Evolutionary conservation across 805 yeast genomes (phyloP).

Genomic region (Metschnikowia matae): DNA sequence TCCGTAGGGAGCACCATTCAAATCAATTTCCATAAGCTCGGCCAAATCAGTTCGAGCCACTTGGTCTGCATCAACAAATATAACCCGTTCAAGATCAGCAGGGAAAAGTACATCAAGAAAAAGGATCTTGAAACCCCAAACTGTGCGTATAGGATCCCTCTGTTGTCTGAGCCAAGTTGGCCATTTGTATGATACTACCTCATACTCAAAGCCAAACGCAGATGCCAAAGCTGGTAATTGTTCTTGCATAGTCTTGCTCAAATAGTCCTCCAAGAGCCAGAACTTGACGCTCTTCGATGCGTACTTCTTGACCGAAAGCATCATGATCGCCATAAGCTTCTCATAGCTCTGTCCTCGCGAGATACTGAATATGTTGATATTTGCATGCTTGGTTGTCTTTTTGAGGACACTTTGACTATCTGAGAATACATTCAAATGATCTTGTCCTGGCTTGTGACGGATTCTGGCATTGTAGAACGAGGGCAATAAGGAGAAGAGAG

Average conservation of each 20-base stretch:
- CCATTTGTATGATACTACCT: slow-evolving; percentile 85
- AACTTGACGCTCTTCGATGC: slow-evolving; percentile 60
- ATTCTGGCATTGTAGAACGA: slow-evolving; percentile 43
- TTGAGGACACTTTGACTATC: neutral
- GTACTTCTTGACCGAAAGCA: slow-evolving; percentile 65
- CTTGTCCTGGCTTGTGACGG: slow-evolving; percentile 26
- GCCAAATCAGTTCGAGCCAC: slow-evolving; percentile 70
- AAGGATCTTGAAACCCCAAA: slow-evolving; percentile 86
- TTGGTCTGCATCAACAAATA: slow-evolving; percentile 86
- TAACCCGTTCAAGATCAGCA: slow-evolving; percentile 62
- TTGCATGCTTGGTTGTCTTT: slow-evolving; percentile 23
- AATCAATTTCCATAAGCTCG: slow-evolving; percentile 63
- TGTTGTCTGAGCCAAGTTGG: slow-evolving; percentile 85
- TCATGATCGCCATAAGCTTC: slow-evolving; percentile 72
- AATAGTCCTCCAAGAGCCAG: slow-evolving; percentile 81
- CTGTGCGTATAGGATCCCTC: slow-evolving; percentile 68
- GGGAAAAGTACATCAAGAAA: slow-evolving; percentile 89
- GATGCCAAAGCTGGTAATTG: slow-evolving; percentile 58
- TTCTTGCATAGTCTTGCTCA: slow-evolving; percentile 64
- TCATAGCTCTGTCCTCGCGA: slow-evolving; percentile 83
- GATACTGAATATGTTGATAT: slow-evolving; percentile 73
- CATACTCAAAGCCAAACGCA: slow-evolving; percentile 62
- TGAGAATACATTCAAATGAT: slow-evolving; percentile 9
- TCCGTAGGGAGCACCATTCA: slow-evolving; percentile 82
- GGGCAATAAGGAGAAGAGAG: slow-evolving; percentile 45